Conservation (phyloP, 305 asterid genomes). For the Fraxinus dipetala region DNA sequence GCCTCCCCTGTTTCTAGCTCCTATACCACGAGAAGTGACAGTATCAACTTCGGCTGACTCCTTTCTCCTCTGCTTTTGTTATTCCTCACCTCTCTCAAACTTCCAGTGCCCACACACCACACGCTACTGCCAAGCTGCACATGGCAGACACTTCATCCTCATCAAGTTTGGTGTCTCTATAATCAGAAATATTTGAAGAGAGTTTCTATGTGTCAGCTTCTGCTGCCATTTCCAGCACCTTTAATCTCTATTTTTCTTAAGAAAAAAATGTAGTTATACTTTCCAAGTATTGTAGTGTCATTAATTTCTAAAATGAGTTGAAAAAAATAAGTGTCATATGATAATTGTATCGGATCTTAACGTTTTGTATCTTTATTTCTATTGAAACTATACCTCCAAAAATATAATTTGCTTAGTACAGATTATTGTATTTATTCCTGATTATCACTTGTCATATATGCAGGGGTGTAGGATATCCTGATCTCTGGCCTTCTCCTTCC, state of each 20-base stretch:
- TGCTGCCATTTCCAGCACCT: not conserved
- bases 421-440: not conserved
- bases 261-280: not conserved
- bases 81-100: not conserved
- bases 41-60: not conserved
- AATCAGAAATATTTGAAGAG: not conserved
- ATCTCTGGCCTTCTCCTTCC: slow-evolving; percentile 86
- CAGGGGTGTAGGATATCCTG: slow-evolving; percentile 97
- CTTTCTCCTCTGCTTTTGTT: not conserved
- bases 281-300: not conserved
- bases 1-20: not conserved
- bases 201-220: not conserved
- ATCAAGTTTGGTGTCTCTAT: not conserved
- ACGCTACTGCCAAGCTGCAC: not conserved
- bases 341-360: not conserved
- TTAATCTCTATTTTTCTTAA: not conserved
- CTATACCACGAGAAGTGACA: not conserved
- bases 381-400: not conserved
- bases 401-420: not conserved
- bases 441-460: not conserved
- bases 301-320: not conserved
- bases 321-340: not conserved
- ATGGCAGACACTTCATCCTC: not conserved
- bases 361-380: not conserved
- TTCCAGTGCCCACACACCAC: not conserved